phyloP scores from a whole-genome alignment of 2,329 filamentous ascomycete species.

The Curvularia lunata region DNA sequence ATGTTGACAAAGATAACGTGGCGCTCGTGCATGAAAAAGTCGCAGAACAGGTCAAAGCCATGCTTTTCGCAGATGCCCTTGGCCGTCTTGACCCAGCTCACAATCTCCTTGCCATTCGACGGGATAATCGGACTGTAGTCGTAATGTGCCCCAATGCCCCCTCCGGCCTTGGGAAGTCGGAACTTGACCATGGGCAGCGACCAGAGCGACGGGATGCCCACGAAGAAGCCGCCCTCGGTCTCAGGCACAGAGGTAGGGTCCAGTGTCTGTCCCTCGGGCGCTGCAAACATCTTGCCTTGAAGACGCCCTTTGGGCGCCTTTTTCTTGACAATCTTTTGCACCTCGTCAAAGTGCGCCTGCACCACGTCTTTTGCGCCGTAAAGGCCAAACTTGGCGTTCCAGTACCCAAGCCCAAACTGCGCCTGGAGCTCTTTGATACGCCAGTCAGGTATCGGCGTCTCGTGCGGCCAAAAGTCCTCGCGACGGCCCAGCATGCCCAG shows the following conservation, averaged over 20 bases:
- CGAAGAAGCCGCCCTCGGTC: constrained; percentile 40
- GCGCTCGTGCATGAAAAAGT: constrained; percentile 58
- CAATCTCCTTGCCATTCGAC: constrained; percentile 47
- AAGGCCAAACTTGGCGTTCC: constrained; percentile 56
- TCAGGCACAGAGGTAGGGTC: constrained; percentile 47
- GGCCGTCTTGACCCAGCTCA: constrained; percentile 53
- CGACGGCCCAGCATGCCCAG: constrained; percentile 53
- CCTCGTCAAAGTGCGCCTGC: constrained; percentile 54
- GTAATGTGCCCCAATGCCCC: constrained; percentile 42
- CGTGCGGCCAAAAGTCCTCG: constrained; percentile 54
- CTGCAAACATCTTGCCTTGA: constrained; percentile 48
- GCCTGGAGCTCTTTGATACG: constrained; percentile 53
- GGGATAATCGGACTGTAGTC: constrained; percentile 45
- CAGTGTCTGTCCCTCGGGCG: constrained; percentile 48
- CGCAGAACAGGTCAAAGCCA: constrained; percentile 54
- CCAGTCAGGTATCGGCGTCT: constrained; percentile 56
- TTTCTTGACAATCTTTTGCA: constrained; percentile 45
- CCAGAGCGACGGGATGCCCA: constrained; percentile 41
- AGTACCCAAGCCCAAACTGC: constrained; percentile 53
- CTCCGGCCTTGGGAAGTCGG: constrained; percentile 35
- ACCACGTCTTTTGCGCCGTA: constrained; percentile 53
- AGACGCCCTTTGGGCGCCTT: constrained; percentile 51
- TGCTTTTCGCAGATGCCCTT: constrained; percentile 53
- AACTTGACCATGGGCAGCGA: constrained; percentile 44
- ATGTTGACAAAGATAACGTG: constrained; percentile 58